A percentile compares a stretch with the other conserved stretches of the same genome.
phyloP scores from a whole-genome alignment of 805 yeast genomes.

The Hanseniaspora singularis region DNA sequence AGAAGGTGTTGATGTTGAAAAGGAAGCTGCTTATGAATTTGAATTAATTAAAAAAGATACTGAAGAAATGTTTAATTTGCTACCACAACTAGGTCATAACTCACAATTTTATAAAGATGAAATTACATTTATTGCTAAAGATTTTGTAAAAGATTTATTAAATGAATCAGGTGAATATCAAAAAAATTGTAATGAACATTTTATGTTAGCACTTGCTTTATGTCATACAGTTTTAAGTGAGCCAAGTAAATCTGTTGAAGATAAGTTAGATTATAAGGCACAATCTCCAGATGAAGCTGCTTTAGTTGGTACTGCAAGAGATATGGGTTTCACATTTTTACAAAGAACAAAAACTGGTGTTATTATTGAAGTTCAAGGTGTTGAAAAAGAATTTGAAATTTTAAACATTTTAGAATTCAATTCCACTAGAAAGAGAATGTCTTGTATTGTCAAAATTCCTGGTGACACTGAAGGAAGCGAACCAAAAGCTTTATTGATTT shows the following conservation, averaged over 20 bases:
- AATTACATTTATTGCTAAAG: slow-evolving; percentile 56
- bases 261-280: slow-evolving; percentile 48
- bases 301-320: slow-evolving; percentile 67
- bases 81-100: slow-evolving; percentile 31
- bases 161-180: slow-evolving; percentile 39
- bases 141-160: slow-evolving; percentile 49
- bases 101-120: slow-evolving; percentile 42
- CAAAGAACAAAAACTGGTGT: slow-evolving; percentile 59
- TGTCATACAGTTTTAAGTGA: slow-evolving; percentile 73
- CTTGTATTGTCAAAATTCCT: slow-evolving; percentile 65
- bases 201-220: slow-evolving; percentile 62
- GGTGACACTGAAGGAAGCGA: slow-evolving; percentile 33
- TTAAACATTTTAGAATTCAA: slow-evolving; percentile 65
- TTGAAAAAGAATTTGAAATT: slow-evolving; percentile 55
- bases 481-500: slow-evolving; percentile 52
- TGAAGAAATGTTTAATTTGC: slow-evolving; percentile 42
- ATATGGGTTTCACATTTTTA: slow-evolving; percentile 56
- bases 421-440: slow-evolving; percentile 80
- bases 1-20: slow-evolving; percentile 63
- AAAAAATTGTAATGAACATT: slow-evolving; percentile 51
- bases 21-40: slow-evolving; percentile 42
- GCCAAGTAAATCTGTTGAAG: slow-evolving; percentile 48
- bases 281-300: slow-evolving; percentile 87
- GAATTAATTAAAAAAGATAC: slow-evolving; percentile 46
- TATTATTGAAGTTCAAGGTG: slow-evolving; percentile 57